These are phyloP conservation scores for Colletotrichum filicis DNA, from an alignment of 2,329 filamentous ascomycete genomes.

Conservation along the genomic window DNA sequence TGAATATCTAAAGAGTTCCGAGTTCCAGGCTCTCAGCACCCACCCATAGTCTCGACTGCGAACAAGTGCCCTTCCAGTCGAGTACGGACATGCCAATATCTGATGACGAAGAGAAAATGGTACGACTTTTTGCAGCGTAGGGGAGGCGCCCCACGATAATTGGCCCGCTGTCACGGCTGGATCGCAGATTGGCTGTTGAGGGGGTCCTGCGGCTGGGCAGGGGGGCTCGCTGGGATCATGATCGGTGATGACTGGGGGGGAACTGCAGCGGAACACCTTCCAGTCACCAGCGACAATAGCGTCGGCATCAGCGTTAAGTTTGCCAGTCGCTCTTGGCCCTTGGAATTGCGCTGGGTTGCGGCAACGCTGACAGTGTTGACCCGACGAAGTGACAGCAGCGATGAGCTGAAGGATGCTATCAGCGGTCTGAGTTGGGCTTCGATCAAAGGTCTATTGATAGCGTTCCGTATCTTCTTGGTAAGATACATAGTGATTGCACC, in stretches of 20 bases:
- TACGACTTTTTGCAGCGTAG: constrained; percentile 38
- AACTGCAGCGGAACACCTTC: constrained; percentile 10
- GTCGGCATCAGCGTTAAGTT: not conserved
- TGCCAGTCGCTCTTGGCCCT: not conserved
- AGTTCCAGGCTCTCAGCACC: not conserved
- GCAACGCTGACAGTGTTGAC: not conserved
- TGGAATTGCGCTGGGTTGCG: not conserved
- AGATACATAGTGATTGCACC: not conserved
- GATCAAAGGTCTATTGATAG: not conserved
- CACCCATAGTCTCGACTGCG: constrained; percentile 26
- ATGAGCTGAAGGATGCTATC: not conserved
- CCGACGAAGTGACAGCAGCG: constrained; percentile 1
- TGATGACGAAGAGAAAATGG: constrained; percentile 35
- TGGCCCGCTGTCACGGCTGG: constrained; percentile 37
- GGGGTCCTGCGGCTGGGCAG: constrained; percentile 29
- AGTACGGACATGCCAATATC: constrained; percentile 33
- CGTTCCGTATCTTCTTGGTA: not conserved
- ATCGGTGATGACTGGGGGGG: constrained; percentile 5
- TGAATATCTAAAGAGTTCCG: not conserved
- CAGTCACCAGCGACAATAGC: constrained; percentile 6
- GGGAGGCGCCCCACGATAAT: constrained; percentile 34
- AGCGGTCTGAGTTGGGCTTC: not conserved
- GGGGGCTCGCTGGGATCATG: constrained; percentile 19
- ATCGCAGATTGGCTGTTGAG: constrained; percentile 37
- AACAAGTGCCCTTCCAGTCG: constrained; percentile 17